Evolutionary conservation across 371 early-diverging fungal species (phyloP).

Genomic region (Mortierella sp.): DNA sequence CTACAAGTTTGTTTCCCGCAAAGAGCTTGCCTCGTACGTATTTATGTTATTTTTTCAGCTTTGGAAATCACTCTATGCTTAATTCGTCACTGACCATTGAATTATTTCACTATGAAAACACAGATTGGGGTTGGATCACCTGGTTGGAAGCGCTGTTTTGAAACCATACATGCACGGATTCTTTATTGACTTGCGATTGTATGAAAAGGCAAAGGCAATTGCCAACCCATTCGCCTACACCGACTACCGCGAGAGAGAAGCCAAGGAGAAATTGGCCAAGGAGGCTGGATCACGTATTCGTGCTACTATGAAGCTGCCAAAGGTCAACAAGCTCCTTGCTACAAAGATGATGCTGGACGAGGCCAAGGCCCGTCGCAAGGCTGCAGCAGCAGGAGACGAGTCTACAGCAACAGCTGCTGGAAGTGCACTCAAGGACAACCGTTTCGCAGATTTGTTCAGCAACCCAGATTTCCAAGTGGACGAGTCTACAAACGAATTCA

Average conservation of each 20-base stretch:
- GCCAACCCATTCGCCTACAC: conserved; percentile 98
- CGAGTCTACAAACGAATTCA: conserved; percentile 86
- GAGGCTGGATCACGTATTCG: conserved; percentile 92
- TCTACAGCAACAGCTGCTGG: conserved; percentile 30
- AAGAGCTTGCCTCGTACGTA: conserved; percentile 80
- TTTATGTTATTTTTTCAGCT: neutral
- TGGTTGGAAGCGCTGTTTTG: conserved; percentile 93
- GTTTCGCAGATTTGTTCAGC: conserved; percentile 91
- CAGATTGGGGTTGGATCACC: conserved; percentile 91
- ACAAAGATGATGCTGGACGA: conserved; percentile 73
- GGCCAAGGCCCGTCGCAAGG: conserved; percentile 58
- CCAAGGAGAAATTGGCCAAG: conserved; percentile 88
- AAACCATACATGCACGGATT: conserved; percentile 99
- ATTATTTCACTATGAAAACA: neutral
- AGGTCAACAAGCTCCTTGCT: conserved; percentile 91
- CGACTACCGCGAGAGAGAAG: conserved; percentile 83
- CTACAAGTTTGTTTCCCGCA: conserved; percentile 96
- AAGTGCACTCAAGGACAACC: conserved; percentile 79
- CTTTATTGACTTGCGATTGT: conserved; percentile 95
- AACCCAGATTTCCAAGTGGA: conserved; percentile 96
- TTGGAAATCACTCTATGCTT: neutral
- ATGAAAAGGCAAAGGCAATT: conserved; percentile 95
- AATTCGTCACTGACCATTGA: neutral
- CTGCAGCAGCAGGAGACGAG: conserved; percentile 36
- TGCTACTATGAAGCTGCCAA: conserved; percentile 87